phyloP scores from a whole-genome alignment of 345 rosid species.

The Citrus cavaleriei region DNA sequence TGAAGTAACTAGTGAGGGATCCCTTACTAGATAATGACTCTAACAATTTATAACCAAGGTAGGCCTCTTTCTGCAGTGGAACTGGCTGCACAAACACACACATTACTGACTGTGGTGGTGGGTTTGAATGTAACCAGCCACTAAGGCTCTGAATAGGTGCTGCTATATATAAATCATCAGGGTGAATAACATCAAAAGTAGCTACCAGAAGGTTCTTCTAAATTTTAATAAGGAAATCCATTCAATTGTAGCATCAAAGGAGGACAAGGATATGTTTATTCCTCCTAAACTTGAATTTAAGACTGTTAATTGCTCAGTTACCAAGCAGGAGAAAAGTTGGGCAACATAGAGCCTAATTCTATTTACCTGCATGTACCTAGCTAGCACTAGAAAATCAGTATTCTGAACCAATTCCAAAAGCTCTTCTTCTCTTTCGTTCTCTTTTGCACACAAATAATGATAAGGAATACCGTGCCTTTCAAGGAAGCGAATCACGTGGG shows the following conservation, averaged over 20 bases:
- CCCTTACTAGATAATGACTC: no score
- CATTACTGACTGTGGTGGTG: background rate
- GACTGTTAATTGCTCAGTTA: background rate
- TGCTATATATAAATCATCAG: background rate
- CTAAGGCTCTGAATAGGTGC: background rate
- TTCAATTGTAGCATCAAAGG: background rate
- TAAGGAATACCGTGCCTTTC: conserved; percentile 87
- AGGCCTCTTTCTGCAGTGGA: background rate
- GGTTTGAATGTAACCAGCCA: background rate
- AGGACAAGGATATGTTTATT: conserved; percentile 7
- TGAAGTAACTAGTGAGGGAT: no score
- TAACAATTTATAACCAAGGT: background rate
- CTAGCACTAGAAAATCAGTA: conserved; percentile 90
- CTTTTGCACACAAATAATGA: conserved; percentile 60
- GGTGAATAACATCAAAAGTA: conserved; percentile 2
- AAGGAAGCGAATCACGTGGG: conserved; percentile 78
- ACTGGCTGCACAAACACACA: background rate
- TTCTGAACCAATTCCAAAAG: conserved; percentile 72
- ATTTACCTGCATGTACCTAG: conserved; percentile 98
- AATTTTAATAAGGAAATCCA: background rate
- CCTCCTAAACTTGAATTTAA: background rate
- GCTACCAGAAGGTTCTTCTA: background rate
- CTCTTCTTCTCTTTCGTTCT: conserved; percentile 66
- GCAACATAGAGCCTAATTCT: conserved; percentile 7
- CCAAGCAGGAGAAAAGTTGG: background rate